These are phyloP conservation scores for Lactarius evosmus DNA, from an alignment of 768 basidiomycete species.

Conservation along the genomic window DNA sequence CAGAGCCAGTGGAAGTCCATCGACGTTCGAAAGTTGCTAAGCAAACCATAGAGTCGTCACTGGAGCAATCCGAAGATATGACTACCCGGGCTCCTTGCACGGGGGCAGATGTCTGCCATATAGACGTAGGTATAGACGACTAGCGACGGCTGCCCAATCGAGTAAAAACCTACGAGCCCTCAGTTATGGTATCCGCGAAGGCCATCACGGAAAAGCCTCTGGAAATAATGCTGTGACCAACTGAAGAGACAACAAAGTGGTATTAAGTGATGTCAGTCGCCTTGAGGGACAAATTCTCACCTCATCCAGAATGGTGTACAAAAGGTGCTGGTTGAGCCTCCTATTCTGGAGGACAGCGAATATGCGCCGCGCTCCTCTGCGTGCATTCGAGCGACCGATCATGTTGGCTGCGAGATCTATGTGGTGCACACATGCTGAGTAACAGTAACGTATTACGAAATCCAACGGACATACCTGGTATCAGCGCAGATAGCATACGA, in stretches of 20 bases:
- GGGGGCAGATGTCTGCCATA: background rate
- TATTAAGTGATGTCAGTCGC: background rate
- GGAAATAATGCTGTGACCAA: constrained; percentile 61
- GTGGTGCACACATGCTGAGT: background rate
- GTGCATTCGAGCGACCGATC: constrained; percentile 96
- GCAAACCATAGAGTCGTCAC: background rate
- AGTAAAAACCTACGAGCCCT: background rate
- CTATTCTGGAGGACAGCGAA: constrained; percentile 93
- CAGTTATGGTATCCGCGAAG: background rate
- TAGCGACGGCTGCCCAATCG: constrained; percentile 2
- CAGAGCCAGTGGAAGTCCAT: constrained; percentile 50
- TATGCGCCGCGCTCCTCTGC: constrained; percentile 86
- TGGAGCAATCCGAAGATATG: constrained; percentile 1
- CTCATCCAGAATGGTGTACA: constrained; percentile 87
- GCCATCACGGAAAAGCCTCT: constrained; percentile 36
- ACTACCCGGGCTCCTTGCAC: background rate
- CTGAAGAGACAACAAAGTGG: constrained; percentile 35
- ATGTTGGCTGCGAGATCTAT: constrained; percentile 93
- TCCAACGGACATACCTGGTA: constrained; percentile 63
- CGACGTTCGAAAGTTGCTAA: constrained; percentile 39
- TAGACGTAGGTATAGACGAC: background rate
- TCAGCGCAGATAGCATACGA: constrained; percentile 81
- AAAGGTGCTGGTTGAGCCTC: constrained; percentile 91
- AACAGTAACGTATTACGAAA: background rate
- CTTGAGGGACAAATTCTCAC: constrained; percentile 40